Conservation (phyloP, 2,329 filamentous ascomycete species). For the Penicillium polonicum region DNA sequence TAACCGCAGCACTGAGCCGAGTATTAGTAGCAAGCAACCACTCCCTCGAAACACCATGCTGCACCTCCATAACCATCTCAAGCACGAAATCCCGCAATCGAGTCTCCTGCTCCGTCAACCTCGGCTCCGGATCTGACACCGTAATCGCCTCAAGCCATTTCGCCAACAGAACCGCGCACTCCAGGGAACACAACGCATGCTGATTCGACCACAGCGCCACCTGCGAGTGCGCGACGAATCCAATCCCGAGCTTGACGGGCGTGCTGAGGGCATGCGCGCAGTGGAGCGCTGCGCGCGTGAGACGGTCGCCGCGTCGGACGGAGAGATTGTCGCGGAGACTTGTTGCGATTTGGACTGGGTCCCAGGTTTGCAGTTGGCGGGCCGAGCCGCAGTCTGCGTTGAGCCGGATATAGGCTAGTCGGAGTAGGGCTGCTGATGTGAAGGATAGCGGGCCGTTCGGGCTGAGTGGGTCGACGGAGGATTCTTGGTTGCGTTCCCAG, state of each 20-base stretch:
- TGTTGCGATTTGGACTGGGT: constrained; percentile 31
- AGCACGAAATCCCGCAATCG: constrained; percentile 37
- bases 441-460: constrained; percentile 36
- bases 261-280: constrained; percentile 57
- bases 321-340: constrained; percentile 32
- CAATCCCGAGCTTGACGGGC: constrained; percentile 55
- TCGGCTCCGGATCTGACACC: constrained; percentile 24
- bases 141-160: constrained; percentile 45
- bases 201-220: constrained; percentile 59
- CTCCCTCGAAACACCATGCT: constrained; percentile 31
- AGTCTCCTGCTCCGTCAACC: constrained; percentile 34
- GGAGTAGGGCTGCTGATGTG: constrained; percentile 34
- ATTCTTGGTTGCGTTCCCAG: constrained; percentile 39
- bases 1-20: constrained; percentile 33
- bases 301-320: constrained; percentile 48
- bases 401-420: constrained; percentile 36
- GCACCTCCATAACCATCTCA: constrained; percentile 39
- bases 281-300: constrained; percentile 52
- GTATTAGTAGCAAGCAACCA: constrained; percentile 36
- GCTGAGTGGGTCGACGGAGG: constrained; percentile 36
- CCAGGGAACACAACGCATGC: constrained; percentile 56
- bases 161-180: constrained; percentile 55
- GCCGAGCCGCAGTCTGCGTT: constrained; percentile 37
- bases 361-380: constrained; percentile 34
- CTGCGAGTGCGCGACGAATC: constrained; percentile 55